phyloP scores from a whole-genome alignment of 306 rosid species.

The Sphenostylis stenocarpa region DNA sequence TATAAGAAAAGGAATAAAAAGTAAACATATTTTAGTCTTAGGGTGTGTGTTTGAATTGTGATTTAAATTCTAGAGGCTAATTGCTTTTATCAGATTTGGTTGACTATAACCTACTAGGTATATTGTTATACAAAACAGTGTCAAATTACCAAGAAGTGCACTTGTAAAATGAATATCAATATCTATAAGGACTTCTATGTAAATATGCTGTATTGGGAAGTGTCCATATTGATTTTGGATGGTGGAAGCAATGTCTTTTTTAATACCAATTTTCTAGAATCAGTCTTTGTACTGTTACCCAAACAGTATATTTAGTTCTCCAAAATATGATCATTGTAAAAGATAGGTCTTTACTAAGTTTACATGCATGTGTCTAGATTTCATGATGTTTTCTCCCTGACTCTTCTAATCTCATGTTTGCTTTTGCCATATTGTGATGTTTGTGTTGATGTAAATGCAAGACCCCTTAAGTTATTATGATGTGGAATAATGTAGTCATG shows the following conservation, averaged over 20 bases:
- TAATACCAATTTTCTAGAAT: neutral
- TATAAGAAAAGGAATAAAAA: neutral
- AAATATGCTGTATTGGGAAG: neutral
- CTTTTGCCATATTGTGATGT: neutral
- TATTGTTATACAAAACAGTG: neutral
- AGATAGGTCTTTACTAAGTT: neutral
- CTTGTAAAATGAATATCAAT: neutral
- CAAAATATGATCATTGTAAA: neutral
- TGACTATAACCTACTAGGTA: neutral
- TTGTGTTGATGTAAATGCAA: constrained; percentile 13
- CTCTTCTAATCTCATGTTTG: neutral
- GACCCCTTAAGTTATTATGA: neutral
- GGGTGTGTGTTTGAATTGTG: neutral
- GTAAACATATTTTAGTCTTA: neutral
- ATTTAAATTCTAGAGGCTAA: neutral
- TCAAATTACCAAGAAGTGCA: neutral
- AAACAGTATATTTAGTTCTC: neutral
- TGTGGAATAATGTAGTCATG: constrained; percentile 29
- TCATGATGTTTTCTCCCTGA: neutral
- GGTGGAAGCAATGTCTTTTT: neutral
- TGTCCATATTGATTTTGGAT: neutral
- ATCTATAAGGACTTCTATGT: neutral
- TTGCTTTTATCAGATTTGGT: neutral
- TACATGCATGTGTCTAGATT: neutral
- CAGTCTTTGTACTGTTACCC: neutral